Percentiles rank a stretch among this genome's conserved stretches.
Conservation (phyloP, 495 filamentous ascomycete genomes). For the Aspergillus panamensis region DNA sequence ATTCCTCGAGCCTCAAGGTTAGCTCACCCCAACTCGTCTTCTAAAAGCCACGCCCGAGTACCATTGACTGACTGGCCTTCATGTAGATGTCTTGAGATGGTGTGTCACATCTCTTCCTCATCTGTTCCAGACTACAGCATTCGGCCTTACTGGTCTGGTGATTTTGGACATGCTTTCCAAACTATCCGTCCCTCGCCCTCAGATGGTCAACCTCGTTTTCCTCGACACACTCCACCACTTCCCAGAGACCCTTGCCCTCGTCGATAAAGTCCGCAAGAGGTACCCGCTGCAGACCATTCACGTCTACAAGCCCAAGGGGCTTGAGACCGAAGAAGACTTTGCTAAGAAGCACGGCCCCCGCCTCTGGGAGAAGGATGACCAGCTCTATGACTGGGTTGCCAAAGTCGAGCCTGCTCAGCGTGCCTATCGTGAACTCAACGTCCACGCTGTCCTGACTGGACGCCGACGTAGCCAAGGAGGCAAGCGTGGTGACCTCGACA, state of each 20-base stretch:
- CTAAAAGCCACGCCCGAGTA: slow-evolving; percentile 11
- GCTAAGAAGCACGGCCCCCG: slow-evolving; percentile 73
- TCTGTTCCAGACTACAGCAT: slow-evolving; percentile 96
- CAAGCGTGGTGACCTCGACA: slow-evolving; percentile 80
- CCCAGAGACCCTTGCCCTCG: slow-evolving; percentile 77
- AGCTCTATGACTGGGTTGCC: slow-evolving; percentile 93
- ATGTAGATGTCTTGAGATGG: slow-evolving; percentile 82
- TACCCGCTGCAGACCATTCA: slow-evolving; percentile 81
- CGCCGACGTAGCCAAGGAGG: slow-evolving; percentile 90
- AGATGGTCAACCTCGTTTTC: slow-evolving; percentile 85
- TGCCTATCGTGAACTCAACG: slow-evolving; percentile 82
- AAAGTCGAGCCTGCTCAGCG: slow-evolving; percentile 97
- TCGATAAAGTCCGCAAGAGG: slow-evolving; percentile 68
- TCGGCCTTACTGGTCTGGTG: slow-evolving; percentile 88
- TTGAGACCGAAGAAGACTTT: slow-evolving; percentile 69
- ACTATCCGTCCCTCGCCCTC: slow-evolving; percentile 63
- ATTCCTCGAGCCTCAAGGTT: slow-evolving; percentile 72
- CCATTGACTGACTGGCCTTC: slow-evolving; percentile 25
- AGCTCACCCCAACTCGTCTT: slow-evolving; percentile 16
- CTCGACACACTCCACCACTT: slow-evolving; percentile 97
- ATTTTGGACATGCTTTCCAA: slow-evolving; percentile 95
- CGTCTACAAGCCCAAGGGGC: slow-evolving; percentile 78
- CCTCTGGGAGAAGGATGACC: slow-evolving; percentile 80
- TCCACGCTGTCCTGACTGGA: slow-evolving; percentile 92
- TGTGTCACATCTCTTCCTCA: slow-evolving; percentile 84